phyloP scores from a whole-genome alignment of 2,329 filamentous ascomycete genomes.

The Diaporthe ilicicola region DNA sequence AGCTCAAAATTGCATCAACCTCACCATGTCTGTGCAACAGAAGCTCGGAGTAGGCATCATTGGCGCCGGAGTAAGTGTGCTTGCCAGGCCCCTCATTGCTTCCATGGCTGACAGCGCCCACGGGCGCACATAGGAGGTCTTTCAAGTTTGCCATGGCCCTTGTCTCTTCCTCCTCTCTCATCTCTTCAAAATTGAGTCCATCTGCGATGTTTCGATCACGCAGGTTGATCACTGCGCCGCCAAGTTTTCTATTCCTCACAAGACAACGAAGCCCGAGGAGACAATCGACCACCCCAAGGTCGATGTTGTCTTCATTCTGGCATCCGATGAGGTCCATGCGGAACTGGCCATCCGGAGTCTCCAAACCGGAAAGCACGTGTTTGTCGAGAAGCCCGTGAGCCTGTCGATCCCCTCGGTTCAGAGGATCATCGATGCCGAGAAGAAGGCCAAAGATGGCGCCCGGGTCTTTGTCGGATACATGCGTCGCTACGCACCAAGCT shows the following conservation, averaged over 20 bases:
- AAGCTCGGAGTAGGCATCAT: conserved; percentile 4
- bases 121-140: not conserved
- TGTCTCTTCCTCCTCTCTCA: conserved; percentile 2
- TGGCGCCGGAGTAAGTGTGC: conserved; percentile 9
- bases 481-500: conserved; percentile 1
- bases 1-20: not conserved
- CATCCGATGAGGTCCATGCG: not conserved
- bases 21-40: not conserved
- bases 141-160: conserved; percentile 3
- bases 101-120: not conserved
- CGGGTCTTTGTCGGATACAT: conserved; percentile 3
- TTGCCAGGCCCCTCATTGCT: not conserved
- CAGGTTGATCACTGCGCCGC: not conserved
- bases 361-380: not conserved
- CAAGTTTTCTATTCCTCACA: not conserved
- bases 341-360: not conserved
- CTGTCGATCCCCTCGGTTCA: conserved; percentile 1
- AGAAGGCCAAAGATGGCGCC: not conserved
- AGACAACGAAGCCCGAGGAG: not conserved
- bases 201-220: not conserved
- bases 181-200: not conserved
- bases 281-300: conserved; percentile 6
- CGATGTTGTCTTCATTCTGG: not conserved
- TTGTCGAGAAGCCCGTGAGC: conserved; percentile 14
- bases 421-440: not conserved